Evolutionary conservation across 2,329 filamentous ascomycete genomes (phyloP), one percentile per base, ranked within the genome.

Genomic region (Aspergillus intermedius): DNA sequence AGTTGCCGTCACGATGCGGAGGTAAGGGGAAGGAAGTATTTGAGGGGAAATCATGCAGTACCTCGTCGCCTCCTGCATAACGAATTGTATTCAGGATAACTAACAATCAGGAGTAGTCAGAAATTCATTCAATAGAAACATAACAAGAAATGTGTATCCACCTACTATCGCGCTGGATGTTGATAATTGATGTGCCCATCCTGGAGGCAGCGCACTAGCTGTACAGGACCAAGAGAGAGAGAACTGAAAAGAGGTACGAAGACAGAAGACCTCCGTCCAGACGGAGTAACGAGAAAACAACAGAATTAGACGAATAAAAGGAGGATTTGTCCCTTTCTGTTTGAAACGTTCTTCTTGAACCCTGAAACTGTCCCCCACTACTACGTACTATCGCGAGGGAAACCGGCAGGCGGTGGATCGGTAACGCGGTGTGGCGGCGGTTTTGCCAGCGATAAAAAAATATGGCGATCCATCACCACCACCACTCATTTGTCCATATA

Each of bases 131-230:
- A n/a, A 34, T 37, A 34, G 17, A 46, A n/a, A 9, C 3, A 13
- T 28, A 15, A 8, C 9, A n/a, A 43, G 41, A 19, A 13, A 47
- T n/a, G 40, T 47, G 37, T 30, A 23, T 48, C 3, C 46, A 61
- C 80, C 69, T 71, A 88, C 86, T 77, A 56, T 88, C 83, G 61
- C 84, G 85, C 77, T 95, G 89, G 63, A 90, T 83, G 65, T 90
- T 83, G 64, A 95, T 86, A 62, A 91, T 81, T 56, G 90, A 95
- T 70, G 86, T 77, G 62, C 82, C 86, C 89, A 95, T 95, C 62
- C 70, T 83, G 76, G 71, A 17, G 19, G 19, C 37, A 15, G 7
- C 8, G 10, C 19, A 35, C 13, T 17, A n/a, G 34, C 34, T 35
- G 34, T 17, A 35, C n/a, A 35, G 15, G 17, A 19, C 8, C 37